Base-by-base conservation (phyloP, 148 eudicot species). In the Camellia lanceoleosa region DNA sequence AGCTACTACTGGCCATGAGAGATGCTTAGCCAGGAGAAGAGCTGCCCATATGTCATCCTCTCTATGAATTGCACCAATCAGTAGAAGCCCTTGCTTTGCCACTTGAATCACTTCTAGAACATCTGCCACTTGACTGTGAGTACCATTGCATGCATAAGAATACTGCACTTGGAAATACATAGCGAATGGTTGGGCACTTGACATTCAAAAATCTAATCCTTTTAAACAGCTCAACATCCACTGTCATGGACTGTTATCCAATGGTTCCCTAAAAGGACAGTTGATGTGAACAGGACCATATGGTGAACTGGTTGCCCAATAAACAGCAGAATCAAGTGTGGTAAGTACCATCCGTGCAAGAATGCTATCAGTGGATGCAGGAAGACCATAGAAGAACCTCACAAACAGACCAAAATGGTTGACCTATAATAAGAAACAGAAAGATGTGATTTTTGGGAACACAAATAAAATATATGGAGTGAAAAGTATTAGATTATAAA, bases 41-140 rank as follows among this genome's bases (percentile, higher is more conserved):
- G 97, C 92, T 74, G 98, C 97, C 94, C 97, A 92, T 82, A 92
- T 90, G 68, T 96, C 98, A 82, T 94, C 92, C 81, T 91, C 94
- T 64, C 80, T 86, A 71, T 85, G 88, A 68, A 91, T 86, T 68
- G 92, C 88, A 79, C 95, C 98, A 83, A 96, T 65, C 23, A 96
- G 78, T 70, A 96, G 82, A 81, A 96, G 71, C 66, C 98, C 98
- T 66, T 77, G 84, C 46, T 83, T 85, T 66, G 93, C 91, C 74
- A 83, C 86, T 82, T 87, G 79, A 55, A 94, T 88, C 82, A 89
- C 74, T 78, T 83, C 80, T 63, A 88, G 75, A 51, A 92, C 91
- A 75, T 94, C 95, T 62, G 74, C 61, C 83, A 91, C 83, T 72
- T 80, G 85, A 23, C 79, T 86, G 49, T 68, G 64, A 67, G 47